A percentile compares a stretch with the other conserved stretches of the same genome.
Conservation (phyloP, 768 basidiomycete genomes). For the Imleria badia region DNA sequence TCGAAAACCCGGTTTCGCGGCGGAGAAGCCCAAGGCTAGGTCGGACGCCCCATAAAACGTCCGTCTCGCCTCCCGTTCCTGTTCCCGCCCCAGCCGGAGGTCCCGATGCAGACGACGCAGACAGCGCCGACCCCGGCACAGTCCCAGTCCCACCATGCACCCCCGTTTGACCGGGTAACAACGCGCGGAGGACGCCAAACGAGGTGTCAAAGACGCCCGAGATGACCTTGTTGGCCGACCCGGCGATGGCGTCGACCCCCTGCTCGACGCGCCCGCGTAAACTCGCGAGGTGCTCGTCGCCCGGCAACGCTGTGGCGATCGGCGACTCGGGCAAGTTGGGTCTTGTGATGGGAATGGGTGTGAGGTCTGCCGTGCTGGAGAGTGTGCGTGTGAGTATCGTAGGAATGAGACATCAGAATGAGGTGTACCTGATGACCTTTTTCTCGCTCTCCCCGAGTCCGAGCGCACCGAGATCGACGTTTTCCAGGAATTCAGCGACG, state of each 20-base stretch:
- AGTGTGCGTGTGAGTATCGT: not conserved
- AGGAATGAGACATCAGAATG: too few species aligned
- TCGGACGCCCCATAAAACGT: constrained; percentile 30
- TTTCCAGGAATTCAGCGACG: constrained; percentile 93
- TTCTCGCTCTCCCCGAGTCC: constrained; percentile 61
- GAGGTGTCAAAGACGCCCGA: constrained; percentile 88
- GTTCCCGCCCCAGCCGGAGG: not conserved
- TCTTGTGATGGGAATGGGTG: constrained; percentile 75
- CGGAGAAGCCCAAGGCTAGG: constrained; percentile 68
- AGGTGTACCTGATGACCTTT: constrained; percentile 53
- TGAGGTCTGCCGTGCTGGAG: constrained; percentile 70
- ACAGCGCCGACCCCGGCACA: constrained; percentile 12
- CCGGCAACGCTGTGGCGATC: constrained; percentile 33
- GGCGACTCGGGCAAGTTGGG: constrained; percentile 45
- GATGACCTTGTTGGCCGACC: constrained; percentile 76
- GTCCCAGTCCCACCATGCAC: not conserved
- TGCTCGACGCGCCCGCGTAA: constrained; percentile 79
- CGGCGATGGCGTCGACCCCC: constrained; percentile 75
- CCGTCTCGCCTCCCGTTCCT: not conserved
- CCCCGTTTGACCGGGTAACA: constrained; percentile 50
- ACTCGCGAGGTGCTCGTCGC: constrained; percentile 50
- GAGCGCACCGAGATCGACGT: constrained; percentile 80
- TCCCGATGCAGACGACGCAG: not conserved
- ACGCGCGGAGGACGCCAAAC: constrained; percentile 80
- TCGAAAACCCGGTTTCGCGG: constrained; percentile 79